These are phyloP conservation scores for Dactylellina parvicollis DNA, from an alignment of 2,329 filamentous ascomycete genomes.

Conservation along the genomic window DNA sequence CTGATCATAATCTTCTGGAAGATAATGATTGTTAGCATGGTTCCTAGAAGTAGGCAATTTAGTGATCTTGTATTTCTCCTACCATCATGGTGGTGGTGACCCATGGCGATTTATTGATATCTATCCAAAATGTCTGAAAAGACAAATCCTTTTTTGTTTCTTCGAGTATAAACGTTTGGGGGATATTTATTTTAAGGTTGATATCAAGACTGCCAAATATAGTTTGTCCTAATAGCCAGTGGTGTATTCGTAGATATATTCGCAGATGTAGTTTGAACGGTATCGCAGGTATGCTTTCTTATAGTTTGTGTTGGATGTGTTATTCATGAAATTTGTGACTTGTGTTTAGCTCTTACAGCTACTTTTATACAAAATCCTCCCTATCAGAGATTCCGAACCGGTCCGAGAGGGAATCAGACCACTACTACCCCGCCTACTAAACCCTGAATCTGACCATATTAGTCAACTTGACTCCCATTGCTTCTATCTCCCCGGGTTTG, in stretches of 20 bases:
- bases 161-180: no score
- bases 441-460: not conserved
- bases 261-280: not conserved
- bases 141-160: not conserved
- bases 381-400: not conserved
- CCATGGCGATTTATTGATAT: not conserved
- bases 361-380: constrained; percentile 11
- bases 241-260: no score
- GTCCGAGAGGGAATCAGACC: constrained; percentile 34
- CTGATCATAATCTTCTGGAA: no score
- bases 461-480: not conserved
- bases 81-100: constrained; percentile 18
- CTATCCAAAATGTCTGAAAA: no score
- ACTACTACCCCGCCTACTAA: not conserved
- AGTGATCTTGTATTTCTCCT: not conserved
- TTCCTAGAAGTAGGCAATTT: not conserved
- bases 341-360: not conserved
- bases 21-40: no score
- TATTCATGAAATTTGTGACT: not conserved
- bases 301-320: constrained; percentile 15
- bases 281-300: constrained; percentile 6
- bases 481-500: not conserved
- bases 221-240: no score
- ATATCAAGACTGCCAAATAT: no score
- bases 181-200: no score